These are phyloP conservation scores for Ascocoryne sarcoides DNA, from an alignment of 2,329 filamentous ascomycete species.

Conservation along the genomic window DNA sequence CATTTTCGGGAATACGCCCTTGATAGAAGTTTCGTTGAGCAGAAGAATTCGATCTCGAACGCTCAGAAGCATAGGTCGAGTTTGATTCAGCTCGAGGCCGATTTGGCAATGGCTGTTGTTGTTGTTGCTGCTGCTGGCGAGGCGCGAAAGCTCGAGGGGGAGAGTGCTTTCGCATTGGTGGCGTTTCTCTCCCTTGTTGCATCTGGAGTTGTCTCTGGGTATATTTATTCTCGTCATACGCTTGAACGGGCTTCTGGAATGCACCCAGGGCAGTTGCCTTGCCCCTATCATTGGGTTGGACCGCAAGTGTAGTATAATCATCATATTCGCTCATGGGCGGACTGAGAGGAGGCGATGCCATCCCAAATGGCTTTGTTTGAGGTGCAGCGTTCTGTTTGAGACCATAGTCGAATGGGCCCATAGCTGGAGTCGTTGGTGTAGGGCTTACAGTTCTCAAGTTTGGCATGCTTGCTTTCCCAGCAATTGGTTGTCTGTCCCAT, in stretches of 20 bases:
- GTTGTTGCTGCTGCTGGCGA: conserved; percentile 16
- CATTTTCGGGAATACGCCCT: conserved; percentile 17
- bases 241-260: conserved; percentile 63
- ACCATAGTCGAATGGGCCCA: conserved; percentile 31
- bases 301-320: conserved; percentile 52
- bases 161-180: conserved; percentile 31
- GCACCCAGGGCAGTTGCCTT: conserved; percentile 70
- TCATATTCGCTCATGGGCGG: conserved; percentile 65
- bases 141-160: conserved; percentile 20
- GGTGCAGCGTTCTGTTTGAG: conserved; percentile 26
- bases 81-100: conserved; percentile 39
- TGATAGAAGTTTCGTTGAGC: conserved; percentile 29
- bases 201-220: conserved; percentile 74
- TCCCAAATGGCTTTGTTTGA: conserved; percentile 27
- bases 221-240: conserved; percentile 80
- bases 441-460: conserved; percentile 53
- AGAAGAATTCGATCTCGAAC: conserved; percentile 42
- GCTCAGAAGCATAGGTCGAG: conserved; percentile 31
- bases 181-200: conserved; percentile 63
- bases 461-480: conserved; percentile 55
- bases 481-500: conserved; percentile 39
- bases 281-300: conserved; percentile 68
- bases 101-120: conserved; percentile 25
- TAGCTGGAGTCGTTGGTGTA: conserved; percentile 28
- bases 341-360: conserved; percentile 50